phyloP scores from a whole-genome alignment of 306 rosid genomes.

The Lathyrus aphaca region DNA sequence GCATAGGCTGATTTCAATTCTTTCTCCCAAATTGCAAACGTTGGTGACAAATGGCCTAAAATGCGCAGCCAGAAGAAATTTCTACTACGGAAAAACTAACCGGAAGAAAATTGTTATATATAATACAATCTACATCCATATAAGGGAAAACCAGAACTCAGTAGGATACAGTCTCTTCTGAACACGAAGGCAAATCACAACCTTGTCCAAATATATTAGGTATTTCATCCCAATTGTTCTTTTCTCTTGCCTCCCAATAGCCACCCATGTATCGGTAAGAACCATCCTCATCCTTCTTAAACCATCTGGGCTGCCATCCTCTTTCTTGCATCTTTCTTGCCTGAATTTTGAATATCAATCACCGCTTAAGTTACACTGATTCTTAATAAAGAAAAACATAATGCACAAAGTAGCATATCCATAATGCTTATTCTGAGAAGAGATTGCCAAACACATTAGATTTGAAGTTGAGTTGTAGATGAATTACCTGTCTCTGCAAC shows the following conservation, averaged over 20 bases:
- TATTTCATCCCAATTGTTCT: conserved; percentile 74
- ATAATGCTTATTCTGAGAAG: conserved; percentile 4
- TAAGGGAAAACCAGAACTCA: conserved; percentile 26
- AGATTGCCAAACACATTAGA: conserved; percentile 5
- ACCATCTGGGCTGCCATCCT: conserved; percentile 99
- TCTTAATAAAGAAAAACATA: not conserved
- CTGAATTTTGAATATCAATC: conserved; percentile 49
- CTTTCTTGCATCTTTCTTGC: conserved; percentile 97
- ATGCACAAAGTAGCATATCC: conserved; percentile 23
- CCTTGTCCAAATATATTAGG: conserved; percentile 83
- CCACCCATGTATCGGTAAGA: conserved; percentile 82
- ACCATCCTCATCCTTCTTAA: conserved; percentile 82
- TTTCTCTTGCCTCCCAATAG: conserved; percentile 92
- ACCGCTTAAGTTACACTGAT: conserved; percentile 22
- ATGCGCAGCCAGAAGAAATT: conserved; percentile 17
- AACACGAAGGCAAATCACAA: conserved; percentile 63
- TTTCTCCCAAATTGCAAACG: conserved; percentile 2
- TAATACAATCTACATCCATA: conserved; percentile 47
- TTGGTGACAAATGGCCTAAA: conserved; percentile 29
- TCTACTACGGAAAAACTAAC: conserved; percentile 17
- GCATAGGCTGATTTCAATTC: conserved; percentile 3
- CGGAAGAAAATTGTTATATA: not conserved
- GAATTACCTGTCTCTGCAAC: conserved; percentile 91
- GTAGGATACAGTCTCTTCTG: conserved; percentile 53
- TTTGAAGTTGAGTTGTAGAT: not conserved